Evolutionary conservation across 306 rosid genomes (phyloP).

Genomic region (Dalbergia cochinchinensis): DNA sequence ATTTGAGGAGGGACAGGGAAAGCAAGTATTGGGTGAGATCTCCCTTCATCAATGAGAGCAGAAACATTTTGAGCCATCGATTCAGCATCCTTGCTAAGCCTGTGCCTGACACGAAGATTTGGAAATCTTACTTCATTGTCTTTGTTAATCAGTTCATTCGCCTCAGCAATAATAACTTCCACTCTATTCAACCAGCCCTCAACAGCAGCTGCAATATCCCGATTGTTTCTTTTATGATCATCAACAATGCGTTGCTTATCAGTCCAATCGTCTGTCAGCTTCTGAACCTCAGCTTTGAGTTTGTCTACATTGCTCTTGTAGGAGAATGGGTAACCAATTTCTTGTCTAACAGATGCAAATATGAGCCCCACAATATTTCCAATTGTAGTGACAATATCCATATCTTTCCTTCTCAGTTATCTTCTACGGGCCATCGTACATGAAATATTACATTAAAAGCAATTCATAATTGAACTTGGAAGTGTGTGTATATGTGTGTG

Average conservation of each 20-base stretch:
- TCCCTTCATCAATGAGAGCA: not conserved
- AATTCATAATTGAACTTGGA: too few relatives aligned
- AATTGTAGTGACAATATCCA: too few relatives aligned
- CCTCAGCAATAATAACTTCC: not conserved
- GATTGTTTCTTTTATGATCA: not conserved
- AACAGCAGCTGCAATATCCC: not conserved
- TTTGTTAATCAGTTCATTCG: not conserved
- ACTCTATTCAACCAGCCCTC: not conserved
- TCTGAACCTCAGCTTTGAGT: not conserved
- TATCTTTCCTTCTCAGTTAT: too few relatives aligned
- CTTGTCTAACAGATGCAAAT: too few relatives aligned
- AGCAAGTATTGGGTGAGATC: not conserved
- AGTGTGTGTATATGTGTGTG: too few relatives aligned
- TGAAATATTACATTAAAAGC: too few relatives aligned
- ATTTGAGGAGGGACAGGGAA: not conserved
- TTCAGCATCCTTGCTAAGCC: not conserved
- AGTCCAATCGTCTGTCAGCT: not conserved
- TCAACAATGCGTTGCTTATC: not conserved
- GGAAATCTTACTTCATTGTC: not conserved
- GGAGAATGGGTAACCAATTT: not conserved
- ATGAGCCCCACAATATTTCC: too few relatives aligned
- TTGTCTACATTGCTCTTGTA: not conserved
- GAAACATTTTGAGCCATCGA: not conserved
- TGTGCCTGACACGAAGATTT: not conserved
- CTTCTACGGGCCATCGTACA: too few relatives aligned